Evolutionary conservation across 495 filamentous ascomycete genomes (phyloP).

Genomic region (Parathielavia appendiculata): DNA sequence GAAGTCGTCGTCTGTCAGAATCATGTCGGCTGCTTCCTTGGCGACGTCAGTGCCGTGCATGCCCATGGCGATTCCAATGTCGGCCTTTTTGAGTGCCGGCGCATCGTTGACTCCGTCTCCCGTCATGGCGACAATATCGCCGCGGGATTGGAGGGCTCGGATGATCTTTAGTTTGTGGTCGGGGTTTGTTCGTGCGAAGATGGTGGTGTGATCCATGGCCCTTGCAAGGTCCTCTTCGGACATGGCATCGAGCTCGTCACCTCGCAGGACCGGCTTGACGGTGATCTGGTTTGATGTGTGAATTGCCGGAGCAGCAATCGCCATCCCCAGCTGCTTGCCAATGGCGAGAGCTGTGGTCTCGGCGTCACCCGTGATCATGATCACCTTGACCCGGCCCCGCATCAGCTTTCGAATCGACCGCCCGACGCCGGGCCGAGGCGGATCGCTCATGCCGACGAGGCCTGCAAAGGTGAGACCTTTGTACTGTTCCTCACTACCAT

Average conservation of each 20-base stretch:
- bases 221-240: conserved; percentile 73
- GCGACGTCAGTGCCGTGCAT: conserved; percentile 92
- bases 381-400: conserved; percentile 88
- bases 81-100: conserved; percentile 91
- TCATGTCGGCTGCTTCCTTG: conserved; percentile 99
- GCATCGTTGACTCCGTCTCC: conserved; percentile 98
- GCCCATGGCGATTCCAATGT: conserved; percentile 98
- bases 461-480: conserved; percentile 83
- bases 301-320: conserved; percentile 47
- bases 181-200: conserved; percentile 93
- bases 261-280: conserved; percentile 70
- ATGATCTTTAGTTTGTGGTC: conserved; percentile 99
- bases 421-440: conserved; percentile 82
- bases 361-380: conserved; percentile 98
- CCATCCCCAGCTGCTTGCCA: conserved; percentile 88
- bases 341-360: conserved; percentile 92
- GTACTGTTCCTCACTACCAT: conserved; percentile 66
- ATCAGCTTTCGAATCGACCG: conserved; percentile 85
- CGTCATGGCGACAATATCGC: conserved; percentile 98
- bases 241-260: conserved; percentile 90
- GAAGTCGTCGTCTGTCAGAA: conserved; percentile 95
- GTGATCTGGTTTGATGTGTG: conserved; percentile 41
- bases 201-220: conserved; percentile 79
- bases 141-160: conserved; percentile 79
- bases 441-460: conserved; percentile 94